phyloP scores from a whole-genome alignment of 495 filamentous ascomycete genomes.

The Geopyxis carbonaria region DNA sequence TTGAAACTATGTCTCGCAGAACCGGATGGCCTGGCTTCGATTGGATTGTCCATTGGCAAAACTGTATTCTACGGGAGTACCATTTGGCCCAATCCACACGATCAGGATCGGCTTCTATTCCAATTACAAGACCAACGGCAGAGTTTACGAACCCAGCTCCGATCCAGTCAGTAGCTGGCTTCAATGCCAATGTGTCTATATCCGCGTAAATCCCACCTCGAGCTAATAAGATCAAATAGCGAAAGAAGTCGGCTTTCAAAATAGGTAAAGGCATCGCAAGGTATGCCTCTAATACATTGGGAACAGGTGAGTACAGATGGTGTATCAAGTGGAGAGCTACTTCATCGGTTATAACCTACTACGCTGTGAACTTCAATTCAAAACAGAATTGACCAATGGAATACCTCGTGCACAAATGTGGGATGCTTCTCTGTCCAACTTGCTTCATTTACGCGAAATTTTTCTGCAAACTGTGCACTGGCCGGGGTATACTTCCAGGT shows the following conservation, averaged over 20 bases:
- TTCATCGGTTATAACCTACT: slow-evolving; percentile 65
- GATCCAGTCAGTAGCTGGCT: slow-evolving; percentile 73
- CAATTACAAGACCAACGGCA: slow-evolving; percentile 68
- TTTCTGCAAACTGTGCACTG: slow-evolving; percentile 55
- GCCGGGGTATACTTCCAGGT: slow-evolving; percentile 89
- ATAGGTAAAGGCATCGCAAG: slow-evolving; percentile 67
- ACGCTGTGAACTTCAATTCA: neutral
- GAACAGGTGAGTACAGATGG: slow-evolving; percentile 72
- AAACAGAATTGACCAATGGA: neutral
- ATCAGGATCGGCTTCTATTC: slow-evolving; percentile 93
- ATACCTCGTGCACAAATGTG: slow-evolving; percentile 68
- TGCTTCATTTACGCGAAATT: slow-evolving; percentile 65
- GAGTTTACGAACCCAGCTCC: slow-evolving; percentile 57
- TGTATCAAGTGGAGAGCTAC: slow-evolving; percentile 64
- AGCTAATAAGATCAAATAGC: slow-evolving; percentile 85
- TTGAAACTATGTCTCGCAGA: slow-evolving; percentile 68
- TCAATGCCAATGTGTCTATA: slow-evolving; percentile 79
- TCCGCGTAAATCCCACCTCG: slow-evolving; percentile 92
- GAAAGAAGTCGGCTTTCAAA: slow-evolving; percentile 94
- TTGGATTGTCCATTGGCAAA: slow-evolving; percentile 98
- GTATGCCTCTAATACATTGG: slow-evolving; percentile 89
- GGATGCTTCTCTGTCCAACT: slow-evolving; percentile 85
- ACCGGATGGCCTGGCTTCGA: slow-evolving; percentile 88
- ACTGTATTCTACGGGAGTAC: slow-evolving; percentile 92
- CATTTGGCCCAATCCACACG: slow-evolving; percentile 81